Base-by-base conservation (phyloP, 2,329 filamentous ascomycete species). In the Sphaerulina vaccinii region DNA sequence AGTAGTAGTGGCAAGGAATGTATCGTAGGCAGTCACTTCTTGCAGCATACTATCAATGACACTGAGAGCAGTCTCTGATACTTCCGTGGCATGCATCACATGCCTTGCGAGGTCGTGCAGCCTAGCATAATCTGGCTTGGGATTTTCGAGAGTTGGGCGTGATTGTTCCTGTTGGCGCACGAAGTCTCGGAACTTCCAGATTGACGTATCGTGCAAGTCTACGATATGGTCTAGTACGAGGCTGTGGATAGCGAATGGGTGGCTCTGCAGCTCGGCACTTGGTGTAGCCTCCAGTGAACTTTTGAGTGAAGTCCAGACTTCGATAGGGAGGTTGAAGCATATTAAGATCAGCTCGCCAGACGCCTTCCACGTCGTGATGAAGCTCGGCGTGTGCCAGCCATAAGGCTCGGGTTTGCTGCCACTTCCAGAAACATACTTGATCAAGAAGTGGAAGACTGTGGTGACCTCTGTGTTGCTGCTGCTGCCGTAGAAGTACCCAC, bases 21-120 rank as follows among this genome's bases (percentile, higher is more conserved):
- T 29, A 5, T 32, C 11, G 10, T 24, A 48, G 5, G 32, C n/a
- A 1, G 27, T 35, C 2, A 52, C 24, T 13, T 51, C 49, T 16
- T 39, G 37, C 5, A 51, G 44, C 15, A 60, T 57, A 42, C 45
- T 54, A 29, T 56, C 49, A 27, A 62, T 35, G 4, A 59, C 56
- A 6, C 48, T 53, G 2, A 58, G 27, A 3, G 57, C 58, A 2
- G 50, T 53, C 6, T 36, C 46, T 19, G 56, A 39, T 9, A 54
- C 55, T 42, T 63, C 61, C 3, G 52, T 46, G 5, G 52, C 62
- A 37, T 63, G 59, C 42, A 59, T 57, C 3, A 55, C 47, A 24
- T 63, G 59, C n/a, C 61, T 37, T 1, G 59, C 53, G 2, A 62
- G 43, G 18, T 63, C 61, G 45, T 63, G 57, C 44, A 62, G 51